phyloP scores from a whole-genome alignment of 2,329 filamentous ascomycete genomes.

The Verticillium isaacii region DNA sequence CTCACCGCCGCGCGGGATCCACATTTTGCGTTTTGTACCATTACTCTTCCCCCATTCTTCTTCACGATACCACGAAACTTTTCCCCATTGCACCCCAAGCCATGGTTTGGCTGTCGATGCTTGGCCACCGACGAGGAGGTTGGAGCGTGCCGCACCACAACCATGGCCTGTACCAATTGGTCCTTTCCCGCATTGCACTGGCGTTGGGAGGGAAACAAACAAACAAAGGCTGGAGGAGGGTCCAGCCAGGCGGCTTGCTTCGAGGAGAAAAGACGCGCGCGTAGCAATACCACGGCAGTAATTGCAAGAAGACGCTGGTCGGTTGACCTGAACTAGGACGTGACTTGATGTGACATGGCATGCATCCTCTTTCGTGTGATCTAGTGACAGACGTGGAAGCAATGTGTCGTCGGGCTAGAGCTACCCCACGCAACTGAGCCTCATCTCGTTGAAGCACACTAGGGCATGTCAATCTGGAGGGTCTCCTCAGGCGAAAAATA shows the following conservation, averaged over 20 bases:
- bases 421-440: too few species aligned
- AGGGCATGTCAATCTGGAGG: too few species aligned
- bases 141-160: neutral
- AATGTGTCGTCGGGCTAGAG: too few species aligned
- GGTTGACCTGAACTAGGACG: neutral
- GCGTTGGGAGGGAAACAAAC: conserved; percentile 42
- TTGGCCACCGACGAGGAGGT: neutral
- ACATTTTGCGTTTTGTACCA: conserved; percentile 30
- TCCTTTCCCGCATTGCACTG: conserved; percentile 50
- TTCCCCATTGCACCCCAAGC: conserved; percentile 5
- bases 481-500: too few species aligned
- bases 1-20: neutral
- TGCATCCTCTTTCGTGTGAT: too few species aligned
- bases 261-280: conserved; percentile 23
- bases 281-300: conserved; percentile 1
- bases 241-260: conserved; percentile 23
- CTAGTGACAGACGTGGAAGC: too few species aligned
- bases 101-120: conserved; percentile 3
- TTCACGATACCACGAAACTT: conserved; percentile 44
- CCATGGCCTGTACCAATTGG: conserved; percentile 28
- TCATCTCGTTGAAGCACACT: too few species aligned
- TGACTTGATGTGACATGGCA: too few species aligned
- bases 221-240: conserved; percentile 8
- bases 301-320: neutral
- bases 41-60: conserved; percentile 23